These are phyloP conservation scores for Penicillium sclerotiorum DNA, from an alignment of 2,329 filamentous ascomycete species.

Conservation along the genomic window DNA sequence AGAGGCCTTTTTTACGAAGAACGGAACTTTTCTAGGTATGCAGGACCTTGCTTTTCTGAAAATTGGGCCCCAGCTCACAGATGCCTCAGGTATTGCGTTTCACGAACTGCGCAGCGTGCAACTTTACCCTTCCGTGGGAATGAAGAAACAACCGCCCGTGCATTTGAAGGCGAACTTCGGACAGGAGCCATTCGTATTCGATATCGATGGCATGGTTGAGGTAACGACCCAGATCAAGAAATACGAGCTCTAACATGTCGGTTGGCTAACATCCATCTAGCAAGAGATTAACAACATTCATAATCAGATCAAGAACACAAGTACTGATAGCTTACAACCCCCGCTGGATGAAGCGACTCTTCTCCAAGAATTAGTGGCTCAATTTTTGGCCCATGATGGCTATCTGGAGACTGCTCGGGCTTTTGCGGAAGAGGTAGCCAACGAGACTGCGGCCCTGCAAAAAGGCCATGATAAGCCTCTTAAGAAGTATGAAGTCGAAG, in stretches of 20 bases:
- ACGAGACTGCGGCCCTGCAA: slow-evolving; percentile 71
- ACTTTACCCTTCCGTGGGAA: slow-evolving; percentile 62
- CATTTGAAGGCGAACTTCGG: slow-evolving; percentile 65
- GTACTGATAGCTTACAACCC: slow-evolving; percentile 63
- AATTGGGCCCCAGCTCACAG: slow-evolving; percentile 2
- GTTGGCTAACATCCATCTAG: slow-evolving; percentile 49
- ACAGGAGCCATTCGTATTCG: slow-evolving; percentile 77
- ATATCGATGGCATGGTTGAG: slow-evolving; percentile 84
- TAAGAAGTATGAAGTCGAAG: slow-evolving; percentile 67
- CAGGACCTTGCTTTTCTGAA: slow-evolving; percentile 1
- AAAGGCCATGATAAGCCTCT: slow-evolving; percentile 57
- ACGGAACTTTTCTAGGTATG: slow-evolving; percentile 61
- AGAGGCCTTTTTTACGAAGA: slow-evolving; percentile 67
- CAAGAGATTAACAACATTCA: slow-evolving; percentile 63
- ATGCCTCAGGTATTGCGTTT: slow-evolving; percentile 58
- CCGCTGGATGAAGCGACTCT: slow-evolving; percentile 73
- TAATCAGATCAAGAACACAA: slow-evolving; percentile 62
- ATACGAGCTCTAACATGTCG: slow-evolving; percentile 6
- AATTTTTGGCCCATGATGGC: slow-evolving; percentile 92
- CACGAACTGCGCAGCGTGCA: slow-evolving; percentile 47
- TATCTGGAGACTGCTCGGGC: slow-evolving; percentile 91
- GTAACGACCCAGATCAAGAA: slow-evolving; percentile 51
- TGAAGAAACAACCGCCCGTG: slow-evolving; percentile 64
- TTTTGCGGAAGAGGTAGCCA: slow-evolving; percentile 78
- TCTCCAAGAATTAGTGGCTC: slow-evolving; percentile 79